phyloP scores from a whole-genome alignment of 1,139 yeast species.

The Suhomyces bribrorum region DNA sequence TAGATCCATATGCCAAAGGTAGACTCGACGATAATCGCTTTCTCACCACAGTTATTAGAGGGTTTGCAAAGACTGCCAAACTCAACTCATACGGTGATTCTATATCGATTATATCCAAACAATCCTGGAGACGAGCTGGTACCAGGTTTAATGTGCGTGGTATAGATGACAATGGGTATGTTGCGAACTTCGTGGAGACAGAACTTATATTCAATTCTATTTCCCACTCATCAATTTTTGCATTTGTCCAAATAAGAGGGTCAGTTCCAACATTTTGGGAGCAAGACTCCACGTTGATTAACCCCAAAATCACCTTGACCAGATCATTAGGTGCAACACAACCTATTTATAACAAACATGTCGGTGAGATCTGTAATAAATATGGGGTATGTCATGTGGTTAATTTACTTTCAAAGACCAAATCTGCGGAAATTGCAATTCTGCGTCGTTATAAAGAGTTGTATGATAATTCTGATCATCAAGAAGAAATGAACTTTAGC shows the following conservation, averaged over 20 bases:
- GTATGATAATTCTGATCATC: conserved; percentile 41
- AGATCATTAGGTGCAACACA: conserved; percentile 91
- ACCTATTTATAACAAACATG: conserved; percentile 84
- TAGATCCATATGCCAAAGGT: conserved; percentile 58
- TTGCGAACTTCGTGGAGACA: conserved; percentile 95
- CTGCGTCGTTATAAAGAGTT: conserved; percentile 68
- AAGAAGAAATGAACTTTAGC: conserved; percentile 58
- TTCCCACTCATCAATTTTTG: conserved; percentile 51
- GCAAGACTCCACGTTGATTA: conserved; percentile 83
- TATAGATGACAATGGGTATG: conserved; percentile 91
- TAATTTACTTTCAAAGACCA: conserved; percentile 73
- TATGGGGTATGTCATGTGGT: conserved; percentile 89
- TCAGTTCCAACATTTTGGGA: conserved; percentile 98
- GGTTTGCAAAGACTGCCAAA: conserved; percentile 82
- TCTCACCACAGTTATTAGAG: conserved; percentile 88
- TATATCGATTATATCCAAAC: conserved; percentile 83
- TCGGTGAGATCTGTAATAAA: conserved; percentile 62
- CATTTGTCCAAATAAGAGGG: conserved; percentile 89
- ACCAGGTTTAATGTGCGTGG: conserved; percentile 94
- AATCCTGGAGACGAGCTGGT: conserved; percentile 95
- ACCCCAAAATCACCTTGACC: conserved; percentile 84
- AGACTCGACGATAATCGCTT: conserved; percentile 75
- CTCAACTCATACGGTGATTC: conserved; percentile 56
- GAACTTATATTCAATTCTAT: conserved; percentile 60
- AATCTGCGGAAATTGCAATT: conserved; percentile 73